phyloP scores from a whole-genome alignment of 495 filamentous ascomycete genomes.

The Aspergillus homomorphus region DNA sequence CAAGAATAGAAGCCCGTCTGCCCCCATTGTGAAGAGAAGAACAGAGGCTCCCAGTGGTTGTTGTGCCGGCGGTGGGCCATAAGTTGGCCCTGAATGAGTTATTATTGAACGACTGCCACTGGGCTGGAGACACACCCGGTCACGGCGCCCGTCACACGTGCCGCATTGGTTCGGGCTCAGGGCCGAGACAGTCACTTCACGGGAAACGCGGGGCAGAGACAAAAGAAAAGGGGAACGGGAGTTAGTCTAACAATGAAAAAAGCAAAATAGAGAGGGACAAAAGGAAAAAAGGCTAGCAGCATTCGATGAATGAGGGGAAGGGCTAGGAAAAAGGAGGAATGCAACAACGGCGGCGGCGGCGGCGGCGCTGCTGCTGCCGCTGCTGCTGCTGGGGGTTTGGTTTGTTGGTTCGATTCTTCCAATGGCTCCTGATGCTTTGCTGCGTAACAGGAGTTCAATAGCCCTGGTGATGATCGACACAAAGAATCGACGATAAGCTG shows the following conservation, averaged over 20 bases:
- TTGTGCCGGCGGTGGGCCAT: no score
- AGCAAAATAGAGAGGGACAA: no score
- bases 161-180: constrained; percentile 9
- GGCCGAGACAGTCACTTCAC: constrained; percentile 3
- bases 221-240: constrained; percentile 6
- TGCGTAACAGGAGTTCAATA: neutral
- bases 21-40: neutral
- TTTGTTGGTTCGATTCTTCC: neutral
- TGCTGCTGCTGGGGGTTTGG: no score
- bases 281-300: no score
- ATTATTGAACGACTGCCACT: neutral
- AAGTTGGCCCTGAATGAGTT: neutral
- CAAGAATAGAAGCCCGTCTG: neutral
- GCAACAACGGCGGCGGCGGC: neutral
- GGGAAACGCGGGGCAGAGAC: constrained; percentile 16
- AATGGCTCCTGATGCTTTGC: neutral
- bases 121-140: no score
- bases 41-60: no score
- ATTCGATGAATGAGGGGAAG: no score
- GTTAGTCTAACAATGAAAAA: neutral
- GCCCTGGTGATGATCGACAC: neutral
- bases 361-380: neutral
- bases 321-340: neutral
- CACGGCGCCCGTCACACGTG: constrained; percentile 10
- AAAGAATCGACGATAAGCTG: neutral